Conservation (phyloP, 2,329 filamentous ascomycete genomes). For the Ophiostoma sp. region DNA sequence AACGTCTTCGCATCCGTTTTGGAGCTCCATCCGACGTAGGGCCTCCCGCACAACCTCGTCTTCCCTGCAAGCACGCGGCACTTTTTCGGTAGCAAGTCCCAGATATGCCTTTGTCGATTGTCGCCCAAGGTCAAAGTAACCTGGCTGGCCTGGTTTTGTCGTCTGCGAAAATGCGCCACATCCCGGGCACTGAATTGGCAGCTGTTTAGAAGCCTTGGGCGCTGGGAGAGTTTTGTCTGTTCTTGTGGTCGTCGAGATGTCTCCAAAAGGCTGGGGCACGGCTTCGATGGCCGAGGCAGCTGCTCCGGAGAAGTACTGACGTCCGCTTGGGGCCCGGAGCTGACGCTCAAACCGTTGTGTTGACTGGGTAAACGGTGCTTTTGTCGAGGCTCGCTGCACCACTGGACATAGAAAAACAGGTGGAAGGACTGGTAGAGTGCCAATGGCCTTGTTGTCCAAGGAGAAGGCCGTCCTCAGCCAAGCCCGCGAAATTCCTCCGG, state of each 20-base stretch:
- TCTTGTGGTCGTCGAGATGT: not conserved
- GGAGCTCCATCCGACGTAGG: constrained; percentile 45
- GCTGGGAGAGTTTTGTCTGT: not conserved
- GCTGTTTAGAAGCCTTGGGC: not conserved
- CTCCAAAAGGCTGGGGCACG: not conserved
- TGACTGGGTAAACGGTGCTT: not conserved
- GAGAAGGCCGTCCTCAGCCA: constrained; percentile 27
- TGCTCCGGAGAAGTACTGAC: not conserved
- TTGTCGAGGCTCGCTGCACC: not conserved
- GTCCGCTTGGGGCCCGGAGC: not conserved
- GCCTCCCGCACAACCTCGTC: constrained; percentile 51
- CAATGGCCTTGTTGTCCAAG: constrained; percentile 20
- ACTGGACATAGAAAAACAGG: constrained; percentile 30
- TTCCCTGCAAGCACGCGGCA: constrained; percentile 37
- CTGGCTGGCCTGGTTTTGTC: constrained; percentile 51
- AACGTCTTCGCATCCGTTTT: constrained; percentile 48
- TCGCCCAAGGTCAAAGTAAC: constrained; percentile 57
- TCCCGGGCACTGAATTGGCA: constrained; percentile 62
- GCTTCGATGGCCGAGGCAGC: not conserved
- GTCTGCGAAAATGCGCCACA: constrained; percentile 67
- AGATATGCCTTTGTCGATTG: constrained; percentile 55
- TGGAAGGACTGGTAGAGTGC: not conserved
- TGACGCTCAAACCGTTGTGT: not conserved
- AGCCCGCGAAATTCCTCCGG: constrained; percentile 16
- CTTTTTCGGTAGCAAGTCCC: constrained; percentile 35